Evolutionary conservation across 345 rosid genomes (phyloP).

Genomic region (Luvunga scandens): DNA sequence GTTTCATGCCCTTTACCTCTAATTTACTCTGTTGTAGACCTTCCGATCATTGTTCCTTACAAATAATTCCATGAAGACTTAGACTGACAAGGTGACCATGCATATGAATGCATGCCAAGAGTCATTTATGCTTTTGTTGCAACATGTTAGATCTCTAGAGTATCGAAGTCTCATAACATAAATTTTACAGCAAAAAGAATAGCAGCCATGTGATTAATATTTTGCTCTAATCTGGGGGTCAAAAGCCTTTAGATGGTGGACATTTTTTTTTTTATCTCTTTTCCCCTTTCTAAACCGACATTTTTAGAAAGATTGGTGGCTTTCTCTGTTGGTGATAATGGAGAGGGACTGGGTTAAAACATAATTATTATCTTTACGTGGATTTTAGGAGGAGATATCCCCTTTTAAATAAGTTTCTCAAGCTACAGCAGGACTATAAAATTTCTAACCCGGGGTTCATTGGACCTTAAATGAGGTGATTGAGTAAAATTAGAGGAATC

Average conservation of each 20-base stretch:
- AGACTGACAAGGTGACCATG: not conserved
- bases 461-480: not conserved
- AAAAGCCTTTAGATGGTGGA: not conserved
- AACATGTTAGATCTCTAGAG: not conserved
- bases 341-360: not conserved
- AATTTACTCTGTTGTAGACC: not conserved
- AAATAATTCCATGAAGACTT: not conserved
- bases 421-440: not conserved
- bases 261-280: not conserved
- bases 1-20: slow-evolving; percentile 30
- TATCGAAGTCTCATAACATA: not conserved
- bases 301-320: not conserved
- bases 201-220: not conserved
- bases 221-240: not conserved
- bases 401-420: not conserved
- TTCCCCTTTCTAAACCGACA: not conserved
- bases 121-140: not conserved
- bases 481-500: not conserved
- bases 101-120: not conserved
- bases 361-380: not conserved
- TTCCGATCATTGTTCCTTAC: slow-evolving; percentile 8
- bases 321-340: not conserved
- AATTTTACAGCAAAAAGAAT: not conserved
- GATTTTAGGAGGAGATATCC: not conserved
- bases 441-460: not conserved